A percentile compares a stretch with the other conserved stretches of the same genome.
These are phyloP conservation scores for Zygnema circumcarinatum DNA, from an alignment of 139 green algal genomes.

Conservation along the genomic window DNA sequence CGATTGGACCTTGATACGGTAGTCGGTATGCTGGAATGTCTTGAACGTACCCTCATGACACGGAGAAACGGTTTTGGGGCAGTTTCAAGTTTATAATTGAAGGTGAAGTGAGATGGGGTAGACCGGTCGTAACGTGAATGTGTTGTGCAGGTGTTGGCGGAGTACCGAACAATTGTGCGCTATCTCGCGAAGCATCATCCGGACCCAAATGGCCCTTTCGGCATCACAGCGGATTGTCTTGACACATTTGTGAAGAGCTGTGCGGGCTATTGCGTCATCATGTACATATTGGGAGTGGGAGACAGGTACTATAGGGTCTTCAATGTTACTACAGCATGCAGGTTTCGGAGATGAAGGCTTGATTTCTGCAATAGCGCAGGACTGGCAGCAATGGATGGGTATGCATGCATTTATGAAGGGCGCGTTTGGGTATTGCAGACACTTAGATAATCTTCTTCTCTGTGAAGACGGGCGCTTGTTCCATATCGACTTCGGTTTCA, in stretches of 20 bases:
- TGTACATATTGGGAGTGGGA: slow-evolving; percentile 94
- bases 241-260: slow-evolving; percentile 91
- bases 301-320: slow-evolving; percentile 67
- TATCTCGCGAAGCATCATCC: slow-evolving; percentile 79
- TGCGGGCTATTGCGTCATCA: slow-evolving; percentile 96
- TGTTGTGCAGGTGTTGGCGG: slow-evolving; percentile 75
- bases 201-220: slow-evolving; percentile 64
- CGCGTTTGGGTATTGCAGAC: slow-evolving; percentile 48
- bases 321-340: too few relatives aligned
- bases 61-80: too few relatives aligned
- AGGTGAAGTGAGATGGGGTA: too few relatives aligned
- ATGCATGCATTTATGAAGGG: too few relatives aligned
- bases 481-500: slow-evolving; percentile 94
- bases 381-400: too few relatives aligned
- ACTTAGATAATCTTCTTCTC: slow-evolving; percentile 97
- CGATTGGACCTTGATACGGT: too few relatives aligned
- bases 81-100: too few relatives aligned
- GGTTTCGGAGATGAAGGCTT: too few relatives aligned
- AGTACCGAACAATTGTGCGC: slow-evolving; percentile 83
- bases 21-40: too few relatives aligned
- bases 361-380: too few relatives aligned
- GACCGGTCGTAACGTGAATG: too few relatives aligned
- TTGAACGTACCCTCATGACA: too few relatives aligned
- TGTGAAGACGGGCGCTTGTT: slow-evolving; percentile 81
- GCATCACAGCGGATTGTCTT: slow-evolving; percentile 31